Base-by-base conservation (phyloP, 1,284 basidiomycete genomes). In the Stereum hirsutum region DNA sequence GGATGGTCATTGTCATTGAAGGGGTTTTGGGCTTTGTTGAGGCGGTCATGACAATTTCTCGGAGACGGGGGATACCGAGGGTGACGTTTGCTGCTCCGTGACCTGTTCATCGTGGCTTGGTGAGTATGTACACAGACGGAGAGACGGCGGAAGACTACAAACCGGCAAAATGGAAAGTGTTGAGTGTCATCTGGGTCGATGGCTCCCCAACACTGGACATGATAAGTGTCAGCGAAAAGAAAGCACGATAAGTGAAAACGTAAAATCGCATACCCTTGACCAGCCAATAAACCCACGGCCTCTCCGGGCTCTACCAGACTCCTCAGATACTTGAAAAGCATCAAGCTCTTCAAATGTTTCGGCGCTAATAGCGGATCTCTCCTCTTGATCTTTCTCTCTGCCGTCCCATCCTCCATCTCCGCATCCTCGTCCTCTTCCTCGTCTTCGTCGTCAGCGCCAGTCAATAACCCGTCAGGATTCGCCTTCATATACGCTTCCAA, bases 71-170 rank as follows among this genome's bases (percentile, higher is more conserved):
- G 54, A 99, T 99, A 78, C 96, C 96, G 39, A 99, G 78, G 2
- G 96, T 99, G 49, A 99, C 96, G 62, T 99, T 99, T 30, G 96
- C 95, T 46, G 96, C 95, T 66, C 96, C 96, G 63, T 99, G 96
- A 54, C 95, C 92, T 85, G 57, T 45, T 30, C n/a, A 20, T 19
- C 5, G 20, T 17, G 10, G 44, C 42, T 23, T 37, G 41, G 36
- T 40, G 35, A 30, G 19, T 45, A n/a, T 30, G 40, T 41, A 49
- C 47, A 42, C 42, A 46, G 19, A 43, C 14, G 7, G 32, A 21
- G 19, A 34, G 41, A 17, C n/a, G 4, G 40, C 15, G n/a, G 28
- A 21, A 52, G 25, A 41, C 5, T 41, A 60, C 75, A 55, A 60
- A 80, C 89, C 91, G 51, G 93, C 93, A 61, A 99, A 97, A 71